Evolutionary conservation across 768 basidiomycete genomes (phyloP), one percentile per base, ranked within the genome.

Genomic region (Boletus sensibilis): DNA sequence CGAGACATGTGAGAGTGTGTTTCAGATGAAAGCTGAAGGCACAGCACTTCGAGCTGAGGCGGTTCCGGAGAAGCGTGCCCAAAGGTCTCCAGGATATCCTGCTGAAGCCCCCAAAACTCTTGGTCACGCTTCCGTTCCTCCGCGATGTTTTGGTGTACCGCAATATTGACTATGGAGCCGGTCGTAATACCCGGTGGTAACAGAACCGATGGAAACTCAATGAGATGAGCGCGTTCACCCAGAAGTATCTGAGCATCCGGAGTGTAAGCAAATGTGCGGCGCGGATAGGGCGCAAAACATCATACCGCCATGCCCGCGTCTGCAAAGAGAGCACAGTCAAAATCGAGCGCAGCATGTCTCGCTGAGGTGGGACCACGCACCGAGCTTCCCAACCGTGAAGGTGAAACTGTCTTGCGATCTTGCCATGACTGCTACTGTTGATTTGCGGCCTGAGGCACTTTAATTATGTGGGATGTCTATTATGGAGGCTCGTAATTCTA

Each of bases 141-240:
- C 0, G 78, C 68, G 33, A 84, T 73, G 68, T 99, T 97, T 60
- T 94, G 88, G 67, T 92, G 84, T 14, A 98, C 95, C 3, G 94
- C 86, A 72, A 98, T 98, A 70, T 94, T 97, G 64, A 99, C 92
- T 62, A 99, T 98, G 20, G 94, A 97, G 6, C 97, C 97, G 0
- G 95, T 85, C 10, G 89, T 86, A 1, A 93, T 87, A 14, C 95
- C 95, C 0, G 94, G 91, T 1, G 97, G 97, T 8, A 98, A 78
- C 1, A 98, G 82, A 38, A 99, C 80, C 0, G 97, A 98, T 1
- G 97, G 97, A 72, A 98, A 99, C 73, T 99, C 96, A 64, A 99
- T 96, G 35, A 98, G 81, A 68, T 98, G 96, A 18, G 95, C 95
- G 41, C 93, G 84, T 71, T 92, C 93, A 16, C 96, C 94, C 14